A percentile compares a stretch with the other conserved stretches of the same genome.
phyloP scores from a whole-genome alignment of 139 green algal genomes.

The Zygnema circumcarinatum region DNA sequence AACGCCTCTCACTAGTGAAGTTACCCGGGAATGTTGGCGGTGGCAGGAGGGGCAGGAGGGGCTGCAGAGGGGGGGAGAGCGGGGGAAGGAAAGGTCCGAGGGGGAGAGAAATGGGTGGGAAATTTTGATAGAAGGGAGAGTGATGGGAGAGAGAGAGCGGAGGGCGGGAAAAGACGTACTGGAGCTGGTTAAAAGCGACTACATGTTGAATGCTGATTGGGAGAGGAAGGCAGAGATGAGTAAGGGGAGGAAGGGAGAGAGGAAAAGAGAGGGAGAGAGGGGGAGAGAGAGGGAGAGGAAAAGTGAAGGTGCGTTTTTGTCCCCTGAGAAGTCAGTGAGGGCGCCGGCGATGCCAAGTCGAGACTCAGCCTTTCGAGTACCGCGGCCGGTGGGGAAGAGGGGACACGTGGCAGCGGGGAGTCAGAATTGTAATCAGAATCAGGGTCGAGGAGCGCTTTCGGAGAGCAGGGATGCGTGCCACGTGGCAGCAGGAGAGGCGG shows the following conservation, averaged over 20 bases:
- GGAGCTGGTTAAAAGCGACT: background rate
- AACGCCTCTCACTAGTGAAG: background rate
- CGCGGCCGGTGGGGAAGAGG: background rate
- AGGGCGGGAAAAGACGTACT: background rate
- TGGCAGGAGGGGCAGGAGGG: slow-evolving; percentile 8
- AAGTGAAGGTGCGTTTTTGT: background rate
- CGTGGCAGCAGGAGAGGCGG: too few species aligned
- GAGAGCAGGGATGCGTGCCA: too few species aligned
- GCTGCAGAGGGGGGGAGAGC: too few species aligned
- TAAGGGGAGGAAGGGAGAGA: background rate
- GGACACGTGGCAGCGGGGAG: background rate
- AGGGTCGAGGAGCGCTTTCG: background rate
- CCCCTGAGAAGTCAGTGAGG: background rate
- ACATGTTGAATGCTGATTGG: background rate
- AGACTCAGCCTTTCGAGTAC: background rate
- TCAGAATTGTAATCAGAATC: background rate
- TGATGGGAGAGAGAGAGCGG: background rate
- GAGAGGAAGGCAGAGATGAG: background rate
- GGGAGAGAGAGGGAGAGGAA: slow-evolving; percentile 11
- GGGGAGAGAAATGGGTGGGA: too few species aligned
- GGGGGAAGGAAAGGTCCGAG: too few species aligned
- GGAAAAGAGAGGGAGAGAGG: background rate
- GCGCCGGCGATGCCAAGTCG: background rate
- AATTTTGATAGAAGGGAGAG: background rate
- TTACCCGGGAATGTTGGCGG: slow-evolving; percentile 4